phyloP scores from a whole-genome alignment of 2,329 filamentous ascomycete species.

The Phaeosphaeria sp. region DNA sequence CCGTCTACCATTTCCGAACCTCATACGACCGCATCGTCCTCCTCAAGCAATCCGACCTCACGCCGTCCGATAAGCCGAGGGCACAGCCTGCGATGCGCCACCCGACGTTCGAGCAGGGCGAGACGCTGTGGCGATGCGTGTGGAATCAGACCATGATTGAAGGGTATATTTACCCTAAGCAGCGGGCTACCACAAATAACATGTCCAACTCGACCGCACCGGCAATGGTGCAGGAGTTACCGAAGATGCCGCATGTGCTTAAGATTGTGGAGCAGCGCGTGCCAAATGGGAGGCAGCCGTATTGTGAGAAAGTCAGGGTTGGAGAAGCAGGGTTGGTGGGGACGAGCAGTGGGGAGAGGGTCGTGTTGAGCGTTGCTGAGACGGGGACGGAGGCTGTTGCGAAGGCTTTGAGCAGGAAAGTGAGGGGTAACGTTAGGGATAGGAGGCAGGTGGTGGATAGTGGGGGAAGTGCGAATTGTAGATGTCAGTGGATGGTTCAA shows the following conservation, averaged over 20 bases:
- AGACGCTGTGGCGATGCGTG: constrained; percentile 32
- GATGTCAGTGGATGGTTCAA: constrained; percentile 29
- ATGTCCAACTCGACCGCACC: background rate
- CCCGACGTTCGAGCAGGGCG: constrained; percentile 15
- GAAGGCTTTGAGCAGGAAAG: constrained; percentile 1
- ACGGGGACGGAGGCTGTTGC: constrained; percentile 4
- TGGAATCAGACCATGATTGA: constrained; percentile 37
- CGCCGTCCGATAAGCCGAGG: background rate
- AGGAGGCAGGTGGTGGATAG: background rate
- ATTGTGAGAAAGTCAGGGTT: constrained; percentile 26
- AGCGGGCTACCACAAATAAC: constrained; percentile 2
- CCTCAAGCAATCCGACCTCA: constrained; percentile 22
- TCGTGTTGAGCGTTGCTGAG: constrained; percentile 10
- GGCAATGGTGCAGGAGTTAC: background rate
- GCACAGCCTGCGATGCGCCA: constrained; percentile 1
- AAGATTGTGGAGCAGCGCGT: constrained; percentile 30
- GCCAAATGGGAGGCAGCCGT: constrained; percentile 22
- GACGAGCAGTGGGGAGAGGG: background rate
- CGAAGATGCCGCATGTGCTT: constrained; percentile 28
- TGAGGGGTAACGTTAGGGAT: background rate
- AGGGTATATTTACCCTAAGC: constrained; percentile 26
- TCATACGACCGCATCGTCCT: constrained; percentile 32
- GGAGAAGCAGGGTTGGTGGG: constrained; percentile 1
- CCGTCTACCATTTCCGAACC: constrained; percentile 30
- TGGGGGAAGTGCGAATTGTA: constrained; percentile 15